Conservation (phyloP, 805 yeast species). For the Kodamaea nitidulidarum region DNA sequence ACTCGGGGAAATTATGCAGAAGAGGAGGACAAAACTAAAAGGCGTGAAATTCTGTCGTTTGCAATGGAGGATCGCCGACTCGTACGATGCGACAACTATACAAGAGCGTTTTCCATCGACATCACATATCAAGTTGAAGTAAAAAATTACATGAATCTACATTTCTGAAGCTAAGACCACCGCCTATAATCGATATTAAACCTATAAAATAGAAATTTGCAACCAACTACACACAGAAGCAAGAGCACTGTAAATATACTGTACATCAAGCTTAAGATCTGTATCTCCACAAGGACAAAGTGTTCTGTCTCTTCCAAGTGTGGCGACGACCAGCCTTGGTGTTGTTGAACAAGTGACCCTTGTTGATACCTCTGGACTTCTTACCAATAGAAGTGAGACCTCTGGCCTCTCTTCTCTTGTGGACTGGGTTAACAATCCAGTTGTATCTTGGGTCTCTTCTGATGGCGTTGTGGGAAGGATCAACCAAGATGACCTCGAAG, state of each 20-base stretch:
- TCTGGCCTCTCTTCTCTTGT: conserved; percentile 99
- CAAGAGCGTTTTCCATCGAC: no score
- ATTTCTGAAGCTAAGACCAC: conserved; percentile 1
- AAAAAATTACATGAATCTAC: no score
- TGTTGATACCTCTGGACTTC: conserved; percentile 99
- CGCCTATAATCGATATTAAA: conserved; percentile 5
- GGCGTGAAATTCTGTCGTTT: neutral
- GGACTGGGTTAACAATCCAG: conserved; percentile 99
- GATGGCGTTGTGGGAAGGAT: conserved; percentile 97
- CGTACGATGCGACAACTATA: no score
- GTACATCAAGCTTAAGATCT: conserved; percentile 56
- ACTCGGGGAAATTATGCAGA: conserved; percentile 6
- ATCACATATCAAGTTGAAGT: no score
- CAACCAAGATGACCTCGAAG: conserved; percentile 96
- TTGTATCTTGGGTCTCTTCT: conserved; percentile 97
- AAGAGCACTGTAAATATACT: conserved; percentile 1
- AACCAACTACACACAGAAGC: conserved; percentile 9
- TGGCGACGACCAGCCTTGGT: conserved; percentile 98
- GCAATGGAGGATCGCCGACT: no score
- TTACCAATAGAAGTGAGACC: conserved; percentile 98
- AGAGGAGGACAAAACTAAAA: neutral
- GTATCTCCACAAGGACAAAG: conserved; percentile 99
- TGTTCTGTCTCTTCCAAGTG: conserved; percentile 99
- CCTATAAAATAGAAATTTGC: conserved; percentile 6
- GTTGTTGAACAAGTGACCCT: conserved; percentile 99